phyloP scores from a whole-genome alignment of 139 green algal species.

The Ulvella scutata region DNA sequence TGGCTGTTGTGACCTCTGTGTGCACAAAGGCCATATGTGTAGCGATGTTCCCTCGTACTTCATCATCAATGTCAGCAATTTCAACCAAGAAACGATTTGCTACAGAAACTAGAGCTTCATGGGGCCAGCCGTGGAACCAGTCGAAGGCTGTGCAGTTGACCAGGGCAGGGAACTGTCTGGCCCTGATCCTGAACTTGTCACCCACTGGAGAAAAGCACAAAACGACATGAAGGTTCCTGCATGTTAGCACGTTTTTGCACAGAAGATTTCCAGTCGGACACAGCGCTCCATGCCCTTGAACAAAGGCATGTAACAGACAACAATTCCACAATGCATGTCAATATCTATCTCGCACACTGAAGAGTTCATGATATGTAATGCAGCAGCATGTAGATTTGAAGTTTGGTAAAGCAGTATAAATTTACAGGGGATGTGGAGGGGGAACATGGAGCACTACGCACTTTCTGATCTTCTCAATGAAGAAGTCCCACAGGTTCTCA shows the following conservation, averaged over 20 bases:
- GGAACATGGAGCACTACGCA: slow-evolving; percentile 6
- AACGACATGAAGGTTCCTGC: slow-evolving; percentile 61
- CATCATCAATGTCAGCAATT: slow-evolving; percentile 42
- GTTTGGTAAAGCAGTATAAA: no score
- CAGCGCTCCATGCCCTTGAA: no score
- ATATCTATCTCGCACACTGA: no score
- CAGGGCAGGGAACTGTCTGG: slow-evolving; percentile 74
- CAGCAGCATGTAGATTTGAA: no score
- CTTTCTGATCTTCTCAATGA: slow-evolving; percentile 63
- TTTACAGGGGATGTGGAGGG: no score
- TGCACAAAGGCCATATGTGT: slow-evolving; percentile 81
- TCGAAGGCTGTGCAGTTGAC: slow-evolving; percentile 66
- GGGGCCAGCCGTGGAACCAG: slow-evolving; percentile 76
- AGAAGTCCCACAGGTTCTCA: slow-evolving; percentile 77
- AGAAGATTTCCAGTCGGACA: no score
- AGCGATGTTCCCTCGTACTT: slow-evolving; percentile 49
- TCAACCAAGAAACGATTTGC: slow-evolving; percentile 59
- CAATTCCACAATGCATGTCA: no score
- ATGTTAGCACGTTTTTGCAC: no score
- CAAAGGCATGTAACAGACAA: no score
- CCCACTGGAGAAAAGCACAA: slow-evolving; percentile 84
- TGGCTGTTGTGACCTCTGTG: slow-evolving; percentile 19
- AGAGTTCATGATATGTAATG: no score
- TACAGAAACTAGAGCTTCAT: slow-evolving; percentile 67
- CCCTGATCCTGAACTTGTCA: slow-evolving; percentile 72